Conservation (phyloP, 176 grass and related monocot genomes). For the Microstegium vimineum region DNA sequence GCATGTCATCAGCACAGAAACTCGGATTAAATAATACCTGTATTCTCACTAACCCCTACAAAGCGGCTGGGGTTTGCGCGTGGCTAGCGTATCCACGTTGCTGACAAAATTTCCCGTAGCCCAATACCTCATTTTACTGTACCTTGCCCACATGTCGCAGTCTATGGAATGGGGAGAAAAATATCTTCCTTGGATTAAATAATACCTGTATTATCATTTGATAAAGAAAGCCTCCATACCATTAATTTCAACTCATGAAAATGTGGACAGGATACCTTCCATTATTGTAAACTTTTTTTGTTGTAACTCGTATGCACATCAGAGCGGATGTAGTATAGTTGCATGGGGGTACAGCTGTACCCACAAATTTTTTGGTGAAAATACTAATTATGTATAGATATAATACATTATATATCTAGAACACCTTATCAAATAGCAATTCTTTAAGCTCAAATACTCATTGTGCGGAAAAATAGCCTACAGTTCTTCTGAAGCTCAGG, state of each 20-base stretch:
- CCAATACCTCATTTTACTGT: no score
- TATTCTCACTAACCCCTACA: no score
- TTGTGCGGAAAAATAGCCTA: background rate
- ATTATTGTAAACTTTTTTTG: background rate
- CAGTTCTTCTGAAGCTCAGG: background rate
- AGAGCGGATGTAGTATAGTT: background rate
- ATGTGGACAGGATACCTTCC: background rate
- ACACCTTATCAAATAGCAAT: background rate
- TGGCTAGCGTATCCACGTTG: no score
- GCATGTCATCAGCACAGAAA: background rate
- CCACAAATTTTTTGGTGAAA: no score
- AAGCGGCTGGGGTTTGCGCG: no score
- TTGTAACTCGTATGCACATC: background rate
- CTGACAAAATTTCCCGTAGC: no score
- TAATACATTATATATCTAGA: background rate
- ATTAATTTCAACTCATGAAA: background rate
- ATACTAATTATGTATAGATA: background rate
- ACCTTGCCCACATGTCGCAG: no score
- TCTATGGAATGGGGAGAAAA: no score
- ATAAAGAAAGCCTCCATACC: background rate
- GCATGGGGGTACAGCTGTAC: background rate
- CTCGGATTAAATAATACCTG: background rate
- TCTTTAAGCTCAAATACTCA: background rate
- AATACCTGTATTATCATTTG: background rate
- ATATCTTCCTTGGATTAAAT: background rate